Conservation (phyloP, 106 monocot genomes). For the Chionographis japonica region DNA sequence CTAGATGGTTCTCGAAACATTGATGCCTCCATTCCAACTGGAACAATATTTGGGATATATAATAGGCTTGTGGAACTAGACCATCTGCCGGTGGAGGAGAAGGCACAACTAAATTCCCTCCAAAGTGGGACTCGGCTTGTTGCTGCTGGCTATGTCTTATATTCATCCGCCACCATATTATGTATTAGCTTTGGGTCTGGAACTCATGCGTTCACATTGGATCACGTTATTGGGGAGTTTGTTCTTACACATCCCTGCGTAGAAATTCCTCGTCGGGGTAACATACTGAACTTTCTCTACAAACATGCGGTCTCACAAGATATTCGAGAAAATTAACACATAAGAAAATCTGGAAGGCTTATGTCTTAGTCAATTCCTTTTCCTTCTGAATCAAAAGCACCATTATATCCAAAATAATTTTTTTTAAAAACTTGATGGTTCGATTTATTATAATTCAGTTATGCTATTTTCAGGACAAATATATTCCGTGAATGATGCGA, state of each 20-base stretch:
- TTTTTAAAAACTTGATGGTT: no score
- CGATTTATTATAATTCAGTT: neutral
- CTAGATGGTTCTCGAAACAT: slow-evolving; percentile 99
- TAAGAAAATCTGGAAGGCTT: no score
- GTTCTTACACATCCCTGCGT: slow-evolving; percentile 79
- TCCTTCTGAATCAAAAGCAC: no score
- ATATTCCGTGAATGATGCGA: slow-evolving; percentile 95
- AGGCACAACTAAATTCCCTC: slow-evolving; percentile 80
- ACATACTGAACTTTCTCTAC: neutral
- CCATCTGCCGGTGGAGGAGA: slow-evolving; percentile 75
- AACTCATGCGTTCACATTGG: slow-evolving; percentile 88
- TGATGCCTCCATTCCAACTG: slow-evolving; percentile 95
- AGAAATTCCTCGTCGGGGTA: slow-evolving; percentile 72
- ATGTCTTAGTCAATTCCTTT: no score
- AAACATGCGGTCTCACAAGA: no score
- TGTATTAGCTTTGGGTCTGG: slow-evolving; percentile 87
- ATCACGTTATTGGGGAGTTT: slow-evolving; percentile 82
- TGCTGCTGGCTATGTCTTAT: slow-evolving; percentile 87
- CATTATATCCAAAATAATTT: no score
- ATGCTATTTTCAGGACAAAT: slow-evolving; percentile 74
- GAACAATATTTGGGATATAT: slow-evolving; percentile 95
- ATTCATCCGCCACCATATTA: slow-evolving; percentile 92
- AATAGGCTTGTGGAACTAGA: slow-evolving; percentile 73
- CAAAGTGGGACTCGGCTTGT: slow-evolving; percentile 80
- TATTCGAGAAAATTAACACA: no score